These are phyloP conservation scores for Populus trichocarpa DNA, from an alignment of 441 rosid genomes.

Conservation along the genomic window DNA sequence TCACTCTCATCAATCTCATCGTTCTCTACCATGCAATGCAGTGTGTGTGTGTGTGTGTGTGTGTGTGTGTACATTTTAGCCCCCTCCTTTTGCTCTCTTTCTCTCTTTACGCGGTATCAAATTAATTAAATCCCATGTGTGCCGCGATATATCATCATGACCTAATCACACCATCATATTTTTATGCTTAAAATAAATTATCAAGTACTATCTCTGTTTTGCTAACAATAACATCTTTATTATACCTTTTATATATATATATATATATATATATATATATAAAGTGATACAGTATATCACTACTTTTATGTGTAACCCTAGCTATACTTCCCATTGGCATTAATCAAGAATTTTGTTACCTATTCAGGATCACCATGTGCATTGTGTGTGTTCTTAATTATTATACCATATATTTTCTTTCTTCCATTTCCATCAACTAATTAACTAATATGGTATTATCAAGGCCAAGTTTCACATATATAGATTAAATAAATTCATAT, in stretches of 20 bases:
- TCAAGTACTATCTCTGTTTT: not conserved
- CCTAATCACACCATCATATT: conserved; percentile 29
- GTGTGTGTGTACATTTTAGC: conserved; percentile 8
- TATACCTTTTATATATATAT: not conserved
- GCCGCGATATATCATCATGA: conserved; percentile 28
- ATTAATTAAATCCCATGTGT: conserved; percentile 4
- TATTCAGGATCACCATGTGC: not conserved
- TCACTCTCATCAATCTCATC: conserved; percentile 20
- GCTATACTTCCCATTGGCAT: not conserved
- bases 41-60: not conserved
- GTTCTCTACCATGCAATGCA: conserved; percentile 18
- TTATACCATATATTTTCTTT: too few species aligned
- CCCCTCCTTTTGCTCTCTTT: not conserved
- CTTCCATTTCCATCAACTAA: too few species aligned
- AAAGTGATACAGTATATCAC: not conserved
- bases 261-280: too few species aligned
- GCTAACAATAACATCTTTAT: not conserved
- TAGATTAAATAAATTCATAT: too few species aligned
- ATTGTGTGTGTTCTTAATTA: too few species aligned
- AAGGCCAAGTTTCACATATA: too few species aligned
- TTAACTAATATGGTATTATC: too few species aligned
- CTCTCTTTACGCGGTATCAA: not conserved
- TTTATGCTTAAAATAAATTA: not conserved
- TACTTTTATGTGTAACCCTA: not conserved
- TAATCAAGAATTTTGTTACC: not conserved